phyloP scores from a whole-genome alignment of 2,329 filamentous ascomycete species.

The Nectriaceae sp. region DNA sequence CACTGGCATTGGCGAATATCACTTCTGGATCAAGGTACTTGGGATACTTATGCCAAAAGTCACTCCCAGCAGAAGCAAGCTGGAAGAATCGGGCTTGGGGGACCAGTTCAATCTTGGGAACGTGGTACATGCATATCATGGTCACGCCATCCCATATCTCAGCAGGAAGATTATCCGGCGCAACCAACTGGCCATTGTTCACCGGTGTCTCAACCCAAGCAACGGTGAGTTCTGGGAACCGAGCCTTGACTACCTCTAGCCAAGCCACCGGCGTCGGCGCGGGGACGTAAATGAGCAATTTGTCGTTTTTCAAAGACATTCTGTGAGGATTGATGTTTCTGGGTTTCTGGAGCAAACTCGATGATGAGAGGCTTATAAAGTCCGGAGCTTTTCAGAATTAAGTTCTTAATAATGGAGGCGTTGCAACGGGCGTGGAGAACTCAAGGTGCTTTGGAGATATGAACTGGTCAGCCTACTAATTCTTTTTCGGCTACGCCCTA shows the following conservation, averaged over 20 bases:
- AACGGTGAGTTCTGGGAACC: slow-evolving; percentile 41
- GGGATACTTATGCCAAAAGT: slow-evolving; percentile 40
- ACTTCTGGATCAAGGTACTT: slow-evolving; percentile 37
- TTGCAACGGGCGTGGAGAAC: no score
- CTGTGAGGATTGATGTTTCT: no score
- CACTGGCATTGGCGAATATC: slow-evolving; percentile 43
- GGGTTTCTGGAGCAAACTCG: no score
- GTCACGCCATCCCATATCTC: slow-evolving; percentile 44
- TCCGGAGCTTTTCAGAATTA: no score
- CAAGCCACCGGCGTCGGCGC: slow-evolving; percentile 33
- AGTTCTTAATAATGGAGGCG: no score
- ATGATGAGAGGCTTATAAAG: no score
- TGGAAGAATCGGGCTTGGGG: slow-evolving; percentile 46
- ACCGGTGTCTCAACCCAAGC: slow-evolving; percentile 33
- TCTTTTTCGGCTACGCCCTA: no score
- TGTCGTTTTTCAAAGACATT: slow-evolving; percentile 37
- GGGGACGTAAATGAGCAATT: slow-evolving; percentile 42
- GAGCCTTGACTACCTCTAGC: slow-evolving; percentile 33
- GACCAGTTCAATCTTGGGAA: slow-evolving; percentile 34
- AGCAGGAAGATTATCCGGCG: slow-evolving; percentile 28
- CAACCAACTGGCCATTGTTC: slow-evolving; percentile 14
- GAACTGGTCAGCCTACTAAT: no score
- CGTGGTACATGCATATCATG: slow-evolving; percentile 35
- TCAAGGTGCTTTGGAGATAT: no score
- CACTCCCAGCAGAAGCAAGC: slow-evolving; percentile 44